Percentiles rank a stretch among this genome's conserved stretches.
Evolutionary conservation across 1,284 basidiomycete species (phyloP).

Genomic region (Apiotrichum laibachii): DNA sequence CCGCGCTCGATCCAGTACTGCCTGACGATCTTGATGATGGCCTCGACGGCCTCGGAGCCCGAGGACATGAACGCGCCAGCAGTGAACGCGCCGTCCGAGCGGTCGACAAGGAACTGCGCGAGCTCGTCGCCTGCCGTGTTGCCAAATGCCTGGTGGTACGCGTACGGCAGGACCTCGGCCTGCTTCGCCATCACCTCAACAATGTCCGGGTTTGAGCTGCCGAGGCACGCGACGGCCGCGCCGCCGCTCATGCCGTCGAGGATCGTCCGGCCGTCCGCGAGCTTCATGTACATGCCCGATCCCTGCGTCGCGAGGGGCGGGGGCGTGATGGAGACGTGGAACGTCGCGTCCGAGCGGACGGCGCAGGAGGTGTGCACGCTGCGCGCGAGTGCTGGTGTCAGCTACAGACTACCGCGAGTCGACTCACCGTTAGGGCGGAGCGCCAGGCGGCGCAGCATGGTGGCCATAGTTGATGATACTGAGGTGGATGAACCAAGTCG

Average conservation of each 20-base stretch:
- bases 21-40: slow-evolving; percentile 33
- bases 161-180: slow-evolving; percentile 28
- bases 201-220: slow-evolving; percentile 64
- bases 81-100: slow-evolving; percentile 26
- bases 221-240: slow-evolving; percentile 76
- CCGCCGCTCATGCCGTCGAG: slow-evolving; percentile 58
- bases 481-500: too few relatives aligned
- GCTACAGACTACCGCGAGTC: background rate
- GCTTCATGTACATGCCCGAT: slow-evolving; percentile 6
- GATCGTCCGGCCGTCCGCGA: slow-evolving; percentile 25
- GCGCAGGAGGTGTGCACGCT: background rate
- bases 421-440: too few relatives aligned
- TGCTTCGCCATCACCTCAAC: slow-evolving; percentile 29
- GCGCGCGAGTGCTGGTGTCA: background rate
- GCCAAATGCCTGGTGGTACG: slow-evolving; percentile 29
- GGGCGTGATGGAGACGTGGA: slow-evolving; percentile 9
- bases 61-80: slow-evolving; percentile 34
- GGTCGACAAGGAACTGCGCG: slow-evolving; percentile 22
- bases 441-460: too few relatives aligned
- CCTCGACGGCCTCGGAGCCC: slow-evolving; percentile 38
- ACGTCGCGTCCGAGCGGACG: background rate
- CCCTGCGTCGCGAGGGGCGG: slow-evolving; percentile 3
- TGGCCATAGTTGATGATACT: too few relatives aligned
- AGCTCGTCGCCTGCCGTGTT: slow-evolving; percentile 27
- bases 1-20: slow-evolving; percentile 59